Evolutionary conservation across 768 basidiomycete species (phyloP).

Genomic region (Naganishia friedmannii): DNA sequence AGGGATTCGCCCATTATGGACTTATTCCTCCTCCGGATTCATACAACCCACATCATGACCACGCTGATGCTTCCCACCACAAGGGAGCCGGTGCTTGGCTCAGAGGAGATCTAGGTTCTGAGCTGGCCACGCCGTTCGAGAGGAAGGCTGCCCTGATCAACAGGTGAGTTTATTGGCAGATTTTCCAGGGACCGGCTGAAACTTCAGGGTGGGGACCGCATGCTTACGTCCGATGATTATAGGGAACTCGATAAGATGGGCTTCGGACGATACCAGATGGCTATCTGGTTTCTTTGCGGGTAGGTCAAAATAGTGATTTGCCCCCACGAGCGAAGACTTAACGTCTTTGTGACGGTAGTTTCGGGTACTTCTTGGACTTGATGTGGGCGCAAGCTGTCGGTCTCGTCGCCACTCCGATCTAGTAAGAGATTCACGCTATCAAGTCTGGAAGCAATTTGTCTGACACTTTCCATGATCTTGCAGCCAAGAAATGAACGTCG

Average conservation of each 20-base stretch:
- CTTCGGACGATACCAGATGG: constrained; percentile 48
- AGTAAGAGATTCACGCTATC: constrained; percentile 36
- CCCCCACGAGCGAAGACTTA: neutral
- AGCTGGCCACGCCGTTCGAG: constrained; percentile 43
- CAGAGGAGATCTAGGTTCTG: constrained; percentile 11
- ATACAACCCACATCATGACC: neutral
- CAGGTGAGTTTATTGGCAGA: constrained; percentile 34
- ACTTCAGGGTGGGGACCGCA: neutral
- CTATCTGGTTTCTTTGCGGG: constrained; percentile 52
- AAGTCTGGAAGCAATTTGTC: neutral
- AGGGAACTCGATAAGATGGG: constrained; percentile 49
- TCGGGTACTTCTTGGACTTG: constrained; percentile 52
- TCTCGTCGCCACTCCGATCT: constrained; percentile 43
- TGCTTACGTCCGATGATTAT: neutral
- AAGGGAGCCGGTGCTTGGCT: constrained; percentile 12
- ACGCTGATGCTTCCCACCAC: neutral
- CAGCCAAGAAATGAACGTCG: constrained; percentile 20
- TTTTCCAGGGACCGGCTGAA: neutral
- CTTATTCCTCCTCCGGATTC: constrained; percentile 10
- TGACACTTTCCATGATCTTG: neutral
- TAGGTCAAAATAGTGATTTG: neutral
- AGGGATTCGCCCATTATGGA: constrained; percentile 15
- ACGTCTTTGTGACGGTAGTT: constrained; percentile 11
- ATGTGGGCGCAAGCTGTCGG: constrained; percentile 50
- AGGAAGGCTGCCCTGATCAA: constrained; percentile 51